These are phyloP conservation scores for Aspergillus aculeatinus DNA, from an alignment of 2,329 filamentous ascomycete species.

Conservation along the genomic window DNA sequence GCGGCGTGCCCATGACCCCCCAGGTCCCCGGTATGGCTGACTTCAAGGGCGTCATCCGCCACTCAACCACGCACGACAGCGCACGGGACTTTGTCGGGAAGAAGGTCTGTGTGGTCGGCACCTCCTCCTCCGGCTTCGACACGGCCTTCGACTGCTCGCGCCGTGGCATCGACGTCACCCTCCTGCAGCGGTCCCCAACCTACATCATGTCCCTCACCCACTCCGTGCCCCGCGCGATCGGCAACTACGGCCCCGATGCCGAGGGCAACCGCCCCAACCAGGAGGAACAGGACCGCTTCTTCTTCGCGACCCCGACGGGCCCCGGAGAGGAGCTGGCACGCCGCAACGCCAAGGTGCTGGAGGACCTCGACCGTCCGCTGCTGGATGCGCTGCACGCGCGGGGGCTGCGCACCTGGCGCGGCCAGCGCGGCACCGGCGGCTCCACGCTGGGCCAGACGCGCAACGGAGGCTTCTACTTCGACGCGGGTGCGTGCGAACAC, in stretches of 20 bases:
- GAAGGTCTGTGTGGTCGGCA: conserved; percentile 31
- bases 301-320: conserved; percentile 2
- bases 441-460: conserved; percentile 30
- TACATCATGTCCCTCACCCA: conserved; percentile 32
- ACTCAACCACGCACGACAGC: conserved; percentile 24
- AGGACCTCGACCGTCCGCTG: conserved; percentile 24
- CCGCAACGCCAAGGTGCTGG: conserved; percentile 22
- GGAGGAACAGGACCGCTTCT: conserved; percentile 7
- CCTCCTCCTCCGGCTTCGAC: conserved; percentile 31
- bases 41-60: conserved; percentile 24
- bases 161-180: conserved; percentile 28
- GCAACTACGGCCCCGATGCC: conserved; percentile 19
- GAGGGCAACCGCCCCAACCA: conserved; percentile 2
- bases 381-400: conserved; percentile 25
- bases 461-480: conserved; percentile 34
- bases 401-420: conserved; percentile 34
- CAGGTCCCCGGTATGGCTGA: conserved; percentile 29
- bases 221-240: conserved; percentile 27
- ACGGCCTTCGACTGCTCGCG: conserved; percentile 28
- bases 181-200: conserved; percentile 33
- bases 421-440: conserved; percentile 36
- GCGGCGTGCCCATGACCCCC: conserved; percentile 30
- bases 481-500: conserved; percentile 31
- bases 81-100: conserved; percentile 28
- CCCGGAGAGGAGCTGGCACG: conserved; percentile 19